A percentile compares a stretch with the other conserved stretches of the same genome.
Conservation (phyloP, 345 rosid genomes). For the Salix arbutifolia region DNA sequence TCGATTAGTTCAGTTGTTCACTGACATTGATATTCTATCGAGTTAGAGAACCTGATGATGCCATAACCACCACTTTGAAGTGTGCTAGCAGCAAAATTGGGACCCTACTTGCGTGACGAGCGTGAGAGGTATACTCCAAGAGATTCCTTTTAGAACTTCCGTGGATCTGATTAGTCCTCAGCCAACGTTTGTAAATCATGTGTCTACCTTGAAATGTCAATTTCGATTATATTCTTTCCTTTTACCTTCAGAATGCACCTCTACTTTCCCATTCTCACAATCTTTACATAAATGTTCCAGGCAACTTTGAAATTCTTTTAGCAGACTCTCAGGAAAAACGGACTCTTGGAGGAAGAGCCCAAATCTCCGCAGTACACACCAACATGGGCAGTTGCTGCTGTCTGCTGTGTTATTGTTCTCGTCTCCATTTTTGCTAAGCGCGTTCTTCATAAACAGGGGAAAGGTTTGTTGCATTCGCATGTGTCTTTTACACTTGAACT, state of each 20-base stretch:
- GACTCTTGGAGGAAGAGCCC: constrained; percentile 8
- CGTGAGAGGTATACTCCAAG: neutral
- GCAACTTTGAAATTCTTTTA: neutral
- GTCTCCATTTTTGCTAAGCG: constrained; percentile 65
- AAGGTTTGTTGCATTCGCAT: constrained; percentile 39
- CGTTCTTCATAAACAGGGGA: constrained; percentile 64
- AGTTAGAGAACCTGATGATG: neutral
- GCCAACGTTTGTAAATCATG: constrained; percentile 1
- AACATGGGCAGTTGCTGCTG: constrained; percentile 78
- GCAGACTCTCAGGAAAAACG: neutral
- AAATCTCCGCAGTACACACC: constrained; percentile 61
- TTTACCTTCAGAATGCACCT: neutral
- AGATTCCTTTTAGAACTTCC: neutral
- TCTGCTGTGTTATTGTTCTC: constrained; percentile 63
- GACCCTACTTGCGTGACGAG: neutral
- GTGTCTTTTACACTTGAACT: neutral
- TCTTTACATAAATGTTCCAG: neutral
- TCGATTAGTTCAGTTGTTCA: neutral
- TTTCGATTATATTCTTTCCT: constrained; percentile 17
- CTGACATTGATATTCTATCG: neutral
- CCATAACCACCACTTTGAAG: neutral
- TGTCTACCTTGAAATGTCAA: neutral
- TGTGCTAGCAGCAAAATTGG: neutral
- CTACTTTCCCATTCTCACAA: constrained; percentile 1
- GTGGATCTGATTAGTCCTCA: neutral